phyloP scores from a whole-genome alignment of 768 basidiomycete species.

The Serendipita vermifera region DNA sequence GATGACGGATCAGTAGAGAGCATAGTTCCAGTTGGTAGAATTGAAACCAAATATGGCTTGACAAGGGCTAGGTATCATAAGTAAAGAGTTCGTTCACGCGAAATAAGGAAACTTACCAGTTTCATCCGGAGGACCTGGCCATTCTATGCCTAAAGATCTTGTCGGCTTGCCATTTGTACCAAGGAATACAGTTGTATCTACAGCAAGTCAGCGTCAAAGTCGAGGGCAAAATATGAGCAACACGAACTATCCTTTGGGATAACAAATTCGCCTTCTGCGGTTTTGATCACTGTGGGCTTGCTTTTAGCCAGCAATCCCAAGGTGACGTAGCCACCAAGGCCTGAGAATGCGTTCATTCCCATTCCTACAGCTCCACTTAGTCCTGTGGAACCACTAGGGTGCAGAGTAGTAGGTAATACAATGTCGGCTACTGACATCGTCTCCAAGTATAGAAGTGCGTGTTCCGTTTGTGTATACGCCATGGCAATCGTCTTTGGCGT shows the following conservation, averaged over 20 bases:
- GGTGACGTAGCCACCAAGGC: conserved; percentile 75
- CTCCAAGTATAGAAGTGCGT: conserved; percentile 57
- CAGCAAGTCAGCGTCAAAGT: neutral
- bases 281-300: conserved; percentile 46
- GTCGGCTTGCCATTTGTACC: conserved; percentile 45
- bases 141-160: conserved; percentile 41
- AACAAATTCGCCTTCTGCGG: conserved; percentile 50
- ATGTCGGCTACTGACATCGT: conserved; percentile 47
- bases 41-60: conserved; percentile 64
- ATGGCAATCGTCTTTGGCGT: conserved; percentile 49
- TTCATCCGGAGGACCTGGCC: conserved; percentile 76
- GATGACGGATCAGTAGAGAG: conserved; percentile 21
- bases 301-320: conserved; percentile 62
- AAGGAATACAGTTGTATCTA: conserved; percentile 59
- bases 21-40: conserved; percentile 57
- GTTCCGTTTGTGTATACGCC: conserved; percentile 68
- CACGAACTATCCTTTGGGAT: conserved; percentile 66
- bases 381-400: conserved; percentile 22
- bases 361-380: conserved; percentile 33
- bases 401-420: conserved; percentile 20
- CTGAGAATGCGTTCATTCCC: conserved; percentile 65
- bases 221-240: neutral
- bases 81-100: conserved; percentile 6
- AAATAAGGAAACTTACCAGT: conserved; percentile 34
- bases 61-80: conserved; percentile 39